Evolutionary conservation across 2,329 filamentous ascomycete species (phyloP).

Genomic region (Hansfordia pulvinata): DNA sequence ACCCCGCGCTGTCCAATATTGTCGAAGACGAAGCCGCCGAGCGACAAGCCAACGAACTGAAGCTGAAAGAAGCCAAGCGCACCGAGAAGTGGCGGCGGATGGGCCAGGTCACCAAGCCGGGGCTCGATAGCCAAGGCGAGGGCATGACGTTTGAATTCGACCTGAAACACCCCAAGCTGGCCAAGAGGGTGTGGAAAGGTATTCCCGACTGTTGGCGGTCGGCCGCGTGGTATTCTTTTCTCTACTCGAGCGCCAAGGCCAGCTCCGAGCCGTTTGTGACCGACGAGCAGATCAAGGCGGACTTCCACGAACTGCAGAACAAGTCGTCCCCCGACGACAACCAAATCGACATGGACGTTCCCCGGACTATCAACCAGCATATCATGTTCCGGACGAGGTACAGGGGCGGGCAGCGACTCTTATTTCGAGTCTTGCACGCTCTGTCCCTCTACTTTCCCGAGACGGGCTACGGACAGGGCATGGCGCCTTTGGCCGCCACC

Average conservation of each 20-base stretch:
- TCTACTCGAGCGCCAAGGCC: slow-evolving; percentile 61
- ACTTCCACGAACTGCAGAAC: slow-evolving; percentile 61
- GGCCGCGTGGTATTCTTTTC: slow-evolving; percentile 89
- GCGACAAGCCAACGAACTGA: slow-evolving; percentile 38
- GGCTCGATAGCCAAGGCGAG: slow-evolving; percentile 34
- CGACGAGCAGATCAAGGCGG: slow-evolving; percentile 57
- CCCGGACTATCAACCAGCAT: slow-evolving; percentile 84
- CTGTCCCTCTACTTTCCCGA: slow-evolving; percentile 83
- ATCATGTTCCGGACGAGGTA: slow-evolving; percentile 95
- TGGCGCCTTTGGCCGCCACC: slow-evolving; percentile 87
- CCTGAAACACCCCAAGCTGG: slow-evolving; percentile 65
- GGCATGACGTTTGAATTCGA: slow-evolving; percentile 69
- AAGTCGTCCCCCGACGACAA: slow-evolving; percentile 76
- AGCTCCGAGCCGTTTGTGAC: slow-evolving; percentile 42
- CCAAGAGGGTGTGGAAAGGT: slow-evolving; percentile 92
- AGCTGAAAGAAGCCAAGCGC: slow-evolving; percentile 48
- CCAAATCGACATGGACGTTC: slow-evolving; percentile 95
- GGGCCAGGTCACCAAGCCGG: slow-evolving; percentile 42
- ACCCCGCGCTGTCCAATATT: slow-evolving; percentile 41
- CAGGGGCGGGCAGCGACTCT: slow-evolving; percentile 75
- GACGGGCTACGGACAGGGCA: slow-evolving; percentile 93
- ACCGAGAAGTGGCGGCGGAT: slow-evolving; percentile 57
- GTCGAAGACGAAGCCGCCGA: slow-evolving; percentile 40
- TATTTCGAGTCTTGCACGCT: slow-evolving; percentile 87
- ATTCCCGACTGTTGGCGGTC: slow-evolving; percentile 93